phyloP scores from a whole-genome alignment of 768 basidiomycete genomes.

The Leucosporidium scottii region DNA sequence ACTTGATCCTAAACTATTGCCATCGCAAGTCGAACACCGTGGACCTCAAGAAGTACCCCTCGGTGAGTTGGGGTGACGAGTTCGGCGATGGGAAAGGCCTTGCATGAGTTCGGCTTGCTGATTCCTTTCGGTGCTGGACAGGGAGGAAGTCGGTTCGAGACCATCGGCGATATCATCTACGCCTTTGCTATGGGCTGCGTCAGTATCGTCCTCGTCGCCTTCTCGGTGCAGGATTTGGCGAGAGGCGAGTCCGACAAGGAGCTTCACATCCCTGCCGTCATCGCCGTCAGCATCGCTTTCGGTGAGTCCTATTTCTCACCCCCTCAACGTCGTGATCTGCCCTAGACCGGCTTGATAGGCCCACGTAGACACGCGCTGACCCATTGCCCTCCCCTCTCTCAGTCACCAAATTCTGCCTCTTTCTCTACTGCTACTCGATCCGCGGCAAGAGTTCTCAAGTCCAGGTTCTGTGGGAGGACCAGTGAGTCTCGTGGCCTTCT shows the following conservation, averaged over 20 bases:
- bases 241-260: slow-evolving; percentile 48
- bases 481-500: slow-evolving; percentile 71
- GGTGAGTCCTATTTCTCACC: slow-evolving; percentile 46
- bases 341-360: too few relatives aligned
- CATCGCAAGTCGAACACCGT: slow-evolving; percentile 64
- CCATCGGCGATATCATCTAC: slow-evolving; percentile 29
- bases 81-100: slow-evolving; percentile 57
- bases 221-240: slow-evolving; percentile 67
- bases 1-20: slow-evolving; percentile 50
- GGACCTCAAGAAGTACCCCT: slow-evolving; percentile 82
- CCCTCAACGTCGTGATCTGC: too few relatives aligned
- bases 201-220: slow-evolving; percentile 45
- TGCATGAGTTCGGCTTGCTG: too few relatives aligned
- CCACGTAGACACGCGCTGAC: too few relatives aligned
- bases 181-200: slow-evolving; percentile 25
- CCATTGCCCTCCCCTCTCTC: not conserved
- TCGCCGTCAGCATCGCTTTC: slow-evolving; percentile 75
- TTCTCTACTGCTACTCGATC: slow-evolving; percentile 75
- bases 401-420: slow-evolving; percentile 63
- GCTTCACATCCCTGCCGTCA: slow-evolving; percentile 73
- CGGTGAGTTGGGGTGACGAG: slow-evolving; percentile 80
- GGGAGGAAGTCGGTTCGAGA: slow-evolving; percentile 24
- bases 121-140: not conserved
- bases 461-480: slow-evolving; percentile 91
- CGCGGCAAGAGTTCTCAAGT: slow-evolving; percentile 83